Evolutionary conservation across 1,284 basidiomycete genomes (phyloP), one percentile per base, ranked within the genome.

Genomic region (Bjerkandera adusta): DNA sequence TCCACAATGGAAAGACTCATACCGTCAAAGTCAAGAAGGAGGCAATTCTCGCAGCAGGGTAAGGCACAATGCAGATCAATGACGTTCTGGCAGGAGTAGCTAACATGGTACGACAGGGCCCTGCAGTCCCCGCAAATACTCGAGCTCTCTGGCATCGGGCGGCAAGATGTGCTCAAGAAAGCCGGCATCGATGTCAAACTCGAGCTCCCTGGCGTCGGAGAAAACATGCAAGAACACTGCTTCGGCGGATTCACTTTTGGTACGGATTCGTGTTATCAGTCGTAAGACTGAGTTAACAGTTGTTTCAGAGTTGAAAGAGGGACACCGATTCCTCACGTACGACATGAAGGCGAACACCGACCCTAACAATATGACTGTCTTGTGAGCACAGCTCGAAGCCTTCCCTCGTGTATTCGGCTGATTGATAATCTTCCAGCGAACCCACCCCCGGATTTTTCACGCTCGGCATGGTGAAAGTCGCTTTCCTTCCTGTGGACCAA

Each of bases 181-280:
- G 53, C 73, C 4, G 70, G 69, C 2, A 59, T 80, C 27, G 53
- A 63, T 2, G 53, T 66, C 25, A 64, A 66, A 44, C 52, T 73
- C 41, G 61, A 73, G 22, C 61, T 79, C 5, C 69, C 72, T 4
- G 75, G 75, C 4, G 75, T 79, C 1, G 77, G 77, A 4, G 64
- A 64, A 49, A 79, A 80, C 56, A 59, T 76, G 5, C 74, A 76
- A 39, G 77, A 79, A 44, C 77, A 79, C 48, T 45, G 60, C n/a
- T 59, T 58, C 30, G 43, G 55, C 15, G 55, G 54, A 0, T 25
- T 62, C 30, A 56, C 60, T 29, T 65, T 55, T 13, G 62, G 64
- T 67, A 33, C 21, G 60, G 38, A 26, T n/a, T n/a, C n/a, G n/a
- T n/a, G n/a, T n/a, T n/a, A n/a, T n/a, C n/a, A n/a, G n/a, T n/a